phyloP scores from a whole-genome alignment of 2,329 filamentous ascomycete genomes.

The Xylariaceae sp. region DNA sequence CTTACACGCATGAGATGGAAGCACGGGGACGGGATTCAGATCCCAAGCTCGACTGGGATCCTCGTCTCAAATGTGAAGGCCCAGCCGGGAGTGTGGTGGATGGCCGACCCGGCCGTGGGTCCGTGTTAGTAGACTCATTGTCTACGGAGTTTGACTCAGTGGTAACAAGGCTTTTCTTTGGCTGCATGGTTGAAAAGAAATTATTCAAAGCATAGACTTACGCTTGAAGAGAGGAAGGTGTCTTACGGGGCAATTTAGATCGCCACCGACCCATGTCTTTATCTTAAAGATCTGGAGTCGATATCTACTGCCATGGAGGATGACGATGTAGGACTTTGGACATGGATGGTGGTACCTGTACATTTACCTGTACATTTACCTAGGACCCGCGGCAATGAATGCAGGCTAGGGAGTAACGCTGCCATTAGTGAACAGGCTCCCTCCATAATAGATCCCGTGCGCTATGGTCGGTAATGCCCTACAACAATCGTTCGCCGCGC shows the following conservation, averaged over 20 bases:
- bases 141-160: conserved; percentile 34
- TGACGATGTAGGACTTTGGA: conserved; percentile 44
- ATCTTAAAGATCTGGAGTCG: conserved; percentile 37
- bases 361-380: conserved; percentile 35
- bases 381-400: conserved; percentile 43
- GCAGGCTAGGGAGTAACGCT: conserved; percentile 34
- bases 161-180: conserved; percentile 37
- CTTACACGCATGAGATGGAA: conserved; percentile 44
- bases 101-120: conserved; percentile 35
- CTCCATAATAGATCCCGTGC: conserved; percentile 36
- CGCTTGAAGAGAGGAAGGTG: conserved; percentile 34
- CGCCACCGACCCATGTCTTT: conserved; percentile 43
- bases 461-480: conserved; percentile 41
- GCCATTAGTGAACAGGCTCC: conserved; percentile 41
- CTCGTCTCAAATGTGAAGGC: conserved; percentile 32
- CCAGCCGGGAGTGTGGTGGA: conserved; percentile 25
- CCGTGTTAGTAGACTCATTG: conserved; percentile 33
- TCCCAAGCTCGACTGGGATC: conserved; percentile 36
- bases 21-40: conserved; percentile 33
- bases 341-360: conserved; percentile 40
- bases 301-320: conserved; percentile 34
- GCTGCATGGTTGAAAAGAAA: conserved; percentile 34
- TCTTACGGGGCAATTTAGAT: conserved; percentile 36
- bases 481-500: conserved; percentile 38
- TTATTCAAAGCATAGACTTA: conserved; percentile 29